Percentiles rank a stretch among this genome's conserved stretches.
Evolutionary conservation across 1,139 yeast genomes (phyloP).

Genomic region (Suhomyces taliae): DNA sequence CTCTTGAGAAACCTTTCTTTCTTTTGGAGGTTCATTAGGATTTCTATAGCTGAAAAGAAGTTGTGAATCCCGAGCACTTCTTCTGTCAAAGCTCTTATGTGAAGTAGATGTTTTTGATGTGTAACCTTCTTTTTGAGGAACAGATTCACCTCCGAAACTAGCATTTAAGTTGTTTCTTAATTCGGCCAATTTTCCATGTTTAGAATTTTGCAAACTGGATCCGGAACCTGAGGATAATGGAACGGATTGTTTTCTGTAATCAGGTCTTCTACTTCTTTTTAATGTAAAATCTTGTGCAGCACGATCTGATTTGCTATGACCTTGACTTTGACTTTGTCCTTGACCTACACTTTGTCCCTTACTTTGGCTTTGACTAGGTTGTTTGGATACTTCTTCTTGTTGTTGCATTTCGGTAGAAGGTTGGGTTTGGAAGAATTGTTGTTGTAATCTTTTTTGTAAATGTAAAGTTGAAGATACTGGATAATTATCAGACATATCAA

Average conservation of each 20-base stretch:
- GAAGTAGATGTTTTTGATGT: conserved; percentile 5
- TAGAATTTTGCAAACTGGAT: conserved; percentile 30
- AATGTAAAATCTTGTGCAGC: conserved; percentile 29
- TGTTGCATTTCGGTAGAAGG: neutral
- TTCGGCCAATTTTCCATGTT: conserved; percentile 34
- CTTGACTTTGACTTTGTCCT: neutral
- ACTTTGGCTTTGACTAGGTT: neutral
- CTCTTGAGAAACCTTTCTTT: neutral
- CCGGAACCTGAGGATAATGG: conserved; percentile 20
- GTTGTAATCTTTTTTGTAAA: conserved; percentile 16
- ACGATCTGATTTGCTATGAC: neutral
- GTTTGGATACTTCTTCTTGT: conserved; percentile 4
- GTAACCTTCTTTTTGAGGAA: conserved; percentile 7
- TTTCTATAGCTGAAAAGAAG: conserved; percentile 33
- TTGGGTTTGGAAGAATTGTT: conserved; percentile 15
- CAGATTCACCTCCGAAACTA: conserved; percentile 12
- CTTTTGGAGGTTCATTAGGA: conserved; percentile 16
- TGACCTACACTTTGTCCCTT: neutral
- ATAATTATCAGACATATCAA: neutral
- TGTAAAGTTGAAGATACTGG: conserved; percentile 16
- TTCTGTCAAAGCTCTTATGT: conserved; percentile 11
- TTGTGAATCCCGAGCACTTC: conserved; percentile 30
- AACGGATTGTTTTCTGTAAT: conserved; percentile 34
- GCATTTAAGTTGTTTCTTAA: conserved; percentile 29
- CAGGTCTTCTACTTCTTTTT: conserved; percentile 43